A percentile compares a stretch with the other conserved stretches of the same genome.
Conservation (phyloP, 805 yeast genomes). For the Myxozyma nipponensis region DNA sequence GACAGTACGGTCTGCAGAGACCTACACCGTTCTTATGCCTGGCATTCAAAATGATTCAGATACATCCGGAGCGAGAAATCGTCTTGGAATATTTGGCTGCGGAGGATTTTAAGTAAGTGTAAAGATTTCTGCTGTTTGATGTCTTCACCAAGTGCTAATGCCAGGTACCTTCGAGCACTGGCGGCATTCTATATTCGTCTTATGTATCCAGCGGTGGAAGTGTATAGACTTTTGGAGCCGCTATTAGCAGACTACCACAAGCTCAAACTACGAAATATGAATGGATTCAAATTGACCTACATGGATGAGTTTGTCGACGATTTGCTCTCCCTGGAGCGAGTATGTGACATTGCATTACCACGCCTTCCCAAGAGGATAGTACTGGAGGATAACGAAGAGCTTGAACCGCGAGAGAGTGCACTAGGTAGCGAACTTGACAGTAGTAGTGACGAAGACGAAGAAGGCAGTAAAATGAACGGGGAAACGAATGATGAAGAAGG, state of each 20-base stretch:
- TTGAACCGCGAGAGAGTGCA: constrained; percentile 36
- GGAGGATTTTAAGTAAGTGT: constrained; percentile 58
- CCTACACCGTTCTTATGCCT: constrained; percentile 77
- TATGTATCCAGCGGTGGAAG: constrained; percentile 44
- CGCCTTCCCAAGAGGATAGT: constrained; percentile 43
- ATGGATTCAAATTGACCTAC: constrained; percentile 44
- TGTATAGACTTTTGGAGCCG: constrained; percentile 52
- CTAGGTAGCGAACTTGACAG: constrained; percentile 42
- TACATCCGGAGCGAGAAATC: constrained; percentile 63
- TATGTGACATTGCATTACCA: constrained; percentile 73
- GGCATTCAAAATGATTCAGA: constrained; percentile 68
- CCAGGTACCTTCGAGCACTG: constrained; percentile 54
- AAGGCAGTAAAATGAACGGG: no score
- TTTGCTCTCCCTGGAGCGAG: constrained; percentile 53
- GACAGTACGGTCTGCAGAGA: constrained; percentile 50
- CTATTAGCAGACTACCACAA: constrained; percentile 65
- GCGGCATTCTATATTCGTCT: constrained; percentile 58
- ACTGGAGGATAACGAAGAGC: constrained; percentile 38
- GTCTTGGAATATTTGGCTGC: constrained; percentile 55
- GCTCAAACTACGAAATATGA: constrained; percentile 47
- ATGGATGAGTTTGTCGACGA: constrained; percentile 75
- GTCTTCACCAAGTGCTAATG: neutral
- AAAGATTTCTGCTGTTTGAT: neutral
- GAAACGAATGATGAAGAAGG: no score
- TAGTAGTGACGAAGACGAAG: constrained; percentile 2